These are phyloP conservation scores for Ballota nigra DNA, from an alignment of 257 asterid species.

Conservation along the genomic window DNA sequence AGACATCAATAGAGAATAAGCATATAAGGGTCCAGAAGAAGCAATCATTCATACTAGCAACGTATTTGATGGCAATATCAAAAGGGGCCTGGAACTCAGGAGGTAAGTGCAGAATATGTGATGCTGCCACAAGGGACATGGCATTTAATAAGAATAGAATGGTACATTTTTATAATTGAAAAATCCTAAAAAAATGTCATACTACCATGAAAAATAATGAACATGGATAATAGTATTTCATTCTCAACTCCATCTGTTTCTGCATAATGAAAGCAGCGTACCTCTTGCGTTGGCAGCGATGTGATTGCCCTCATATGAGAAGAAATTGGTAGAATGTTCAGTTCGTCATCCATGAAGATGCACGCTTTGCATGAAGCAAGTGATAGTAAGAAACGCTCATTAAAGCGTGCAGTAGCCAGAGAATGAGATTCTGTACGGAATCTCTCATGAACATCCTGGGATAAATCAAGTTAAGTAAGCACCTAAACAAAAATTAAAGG, in stretches of 20 bases:
- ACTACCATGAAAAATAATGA: neutral
- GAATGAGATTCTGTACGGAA: conserved; percentile 93
- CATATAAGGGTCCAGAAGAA: conserved; percentile 2
- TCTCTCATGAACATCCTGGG: conserved; percentile 95
- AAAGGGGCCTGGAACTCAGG: neutral
- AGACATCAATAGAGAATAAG: conserved; percentile 22
- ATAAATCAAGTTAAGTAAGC: conserved; percentile 30
- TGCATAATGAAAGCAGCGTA: conserved; percentile 23
- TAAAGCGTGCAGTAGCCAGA: conserved; percentile 78
- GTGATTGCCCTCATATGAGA: conserved; percentile 84
- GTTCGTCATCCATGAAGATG: conserved; percentile 94
- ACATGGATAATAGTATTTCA: conserved; percentile 2
- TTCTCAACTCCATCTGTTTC: neutral
- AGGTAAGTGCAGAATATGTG: neutral
- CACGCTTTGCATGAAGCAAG: conserved; percentile 90
- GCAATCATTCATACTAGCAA: neutral
- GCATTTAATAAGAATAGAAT: neutral
- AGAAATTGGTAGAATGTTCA: conserved; percentile 87
- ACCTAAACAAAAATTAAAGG: neutral
- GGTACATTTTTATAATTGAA: neutral
- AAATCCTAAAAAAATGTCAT: neutral
- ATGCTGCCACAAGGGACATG: neutral
- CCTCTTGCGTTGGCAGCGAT: conserved; percentile 61
- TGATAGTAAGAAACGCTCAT: conserved; percentile 93
- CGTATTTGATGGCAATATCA: neutral